Base-by-base conservation (phyloP, 768 basidiomycete species). In the Pholiota microspora region DNA sequence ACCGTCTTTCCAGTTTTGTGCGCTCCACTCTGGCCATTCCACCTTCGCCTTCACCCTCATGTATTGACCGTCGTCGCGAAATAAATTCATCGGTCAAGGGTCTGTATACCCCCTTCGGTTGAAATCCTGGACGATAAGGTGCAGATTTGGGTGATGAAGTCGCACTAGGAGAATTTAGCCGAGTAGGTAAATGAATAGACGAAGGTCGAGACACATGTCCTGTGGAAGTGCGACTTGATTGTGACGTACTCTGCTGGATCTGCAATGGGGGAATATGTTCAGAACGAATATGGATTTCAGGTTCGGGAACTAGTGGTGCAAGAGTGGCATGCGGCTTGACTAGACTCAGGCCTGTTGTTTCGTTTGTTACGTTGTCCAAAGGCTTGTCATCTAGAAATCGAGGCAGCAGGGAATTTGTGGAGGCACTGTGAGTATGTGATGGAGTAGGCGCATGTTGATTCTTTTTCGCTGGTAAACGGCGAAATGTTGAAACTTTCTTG, bases 41-140 rank as follows among this genome's bases (percentile, higher is more conserved):
- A 27, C 65, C 59, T 10, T 66, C 58, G 21, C 68, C 73, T 53
- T 71, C 69, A 6, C 73, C 76, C 25, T 78, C 74, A 32, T 66
- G 73, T 45, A 72, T 73, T 13, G 57, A 21, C 48, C 68, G 69
- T 36, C 80, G 75, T 9, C 75, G 59, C 3, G 79, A 78, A 53
- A 85, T 53, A 62, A 93, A 98, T 51, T 92, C 89, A 51, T 92
- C 93, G 6, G 94, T 97, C 32, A 88, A 81, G 4, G 80, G 84
- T 10, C 86, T 74, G 66, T 83, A 87, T 4, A 94, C 83, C 4
- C 95, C 95, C 62, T 80, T 88, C 4, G 96, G 96, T 67, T 99
- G 96, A 67, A 98, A 99, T 1, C 94, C 93, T 2, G 92, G 85
- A 44, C 88, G 85, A 67, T 98, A 98, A 1, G 87, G 89, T 0